phyloP scores from a whole-genome alignment of 2,329 filamentous ascomycete genomes.

The Diplodia mutila region DNA sequence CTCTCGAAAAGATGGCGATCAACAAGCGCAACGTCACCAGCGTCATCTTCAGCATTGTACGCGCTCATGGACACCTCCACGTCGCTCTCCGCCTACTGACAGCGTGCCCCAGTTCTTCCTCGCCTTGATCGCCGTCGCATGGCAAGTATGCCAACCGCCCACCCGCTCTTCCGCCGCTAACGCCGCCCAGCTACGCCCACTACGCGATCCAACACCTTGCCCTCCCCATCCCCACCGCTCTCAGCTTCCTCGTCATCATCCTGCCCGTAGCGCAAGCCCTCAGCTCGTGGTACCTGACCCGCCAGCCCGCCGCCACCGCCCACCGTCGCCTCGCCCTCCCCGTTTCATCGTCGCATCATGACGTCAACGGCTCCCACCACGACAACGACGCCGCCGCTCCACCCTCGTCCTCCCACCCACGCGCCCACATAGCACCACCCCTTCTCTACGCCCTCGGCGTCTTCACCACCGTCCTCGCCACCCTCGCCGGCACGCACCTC shows the following conservation, averaged over 20 bases:
- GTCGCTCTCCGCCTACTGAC: neutral
- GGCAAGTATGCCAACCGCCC: slow-evolving; percentile 17
- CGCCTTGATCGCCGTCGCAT: slow-evolving; percentile 39
- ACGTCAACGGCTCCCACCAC: neutral
- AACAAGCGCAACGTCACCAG: neutral
- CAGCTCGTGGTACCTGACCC: slow-evolving; percentile 31
- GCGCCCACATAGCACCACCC: slow-evolving; percentile 27
- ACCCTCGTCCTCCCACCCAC: slow-evolving; percentile 1
- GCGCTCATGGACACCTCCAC: too few relatives aligned
- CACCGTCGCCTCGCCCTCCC: slow-evolving; percentile 29
- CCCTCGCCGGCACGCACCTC: slow-evolving; percentile 41
- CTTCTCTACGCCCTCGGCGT: slow-evolving; percentile 33
- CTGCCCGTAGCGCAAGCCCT: slow-evolving; percentile 42
- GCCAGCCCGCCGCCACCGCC: neutral
- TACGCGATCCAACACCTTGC: slow-evolving; percentile 29
- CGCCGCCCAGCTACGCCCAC: slow-evolving; percentile 3
- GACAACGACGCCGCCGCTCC: slow-evolving; percentile 27
- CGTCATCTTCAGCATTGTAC: neutral
- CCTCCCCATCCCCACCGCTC: slow-evolving; percentile 41
- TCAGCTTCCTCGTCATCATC: slow-evolving; percentile 40
- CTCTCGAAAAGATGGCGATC: neutral
- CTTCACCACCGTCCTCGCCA: slow-evolving; percentile 43
- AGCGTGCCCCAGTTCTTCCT: slow-evolving; percentile 36
- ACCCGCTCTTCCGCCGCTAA: neutral
- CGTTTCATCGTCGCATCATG: slow-evolving; percentile 29